Percentiles rank a stretch among this genome's conserved stretches.
Conservation (phyloP, 2,329 filamentous ascomycete species). For the Septoria linicola region DNA sequence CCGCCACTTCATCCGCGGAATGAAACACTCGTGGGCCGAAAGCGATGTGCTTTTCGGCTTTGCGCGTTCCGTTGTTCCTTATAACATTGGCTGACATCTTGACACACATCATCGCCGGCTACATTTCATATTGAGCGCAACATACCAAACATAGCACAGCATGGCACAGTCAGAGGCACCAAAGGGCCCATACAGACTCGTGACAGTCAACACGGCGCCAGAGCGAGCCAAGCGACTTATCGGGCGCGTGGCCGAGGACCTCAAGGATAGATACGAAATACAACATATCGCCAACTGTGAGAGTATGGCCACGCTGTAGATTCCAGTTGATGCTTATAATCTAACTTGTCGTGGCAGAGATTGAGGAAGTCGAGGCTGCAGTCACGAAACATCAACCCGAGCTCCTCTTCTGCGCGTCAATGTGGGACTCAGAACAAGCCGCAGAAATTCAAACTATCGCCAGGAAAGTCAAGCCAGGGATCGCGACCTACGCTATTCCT, state of each 20-base stretch:
- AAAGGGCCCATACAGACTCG: constrained; percentile 59
- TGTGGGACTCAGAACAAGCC: constrained; percentile 56
- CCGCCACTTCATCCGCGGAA: too few relatives aligned
- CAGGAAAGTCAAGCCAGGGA: constrained; percentile 46
- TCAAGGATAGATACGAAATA: constrained; percentile 65
- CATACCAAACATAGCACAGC: not conserved
- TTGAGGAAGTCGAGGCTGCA: constrained; percentile 50
- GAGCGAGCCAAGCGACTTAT: constrained; percentile 63
- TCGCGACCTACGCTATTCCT: constrained; percentile 55
- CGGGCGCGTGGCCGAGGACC: constrained; percentile 58
- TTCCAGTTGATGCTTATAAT: not conserved
- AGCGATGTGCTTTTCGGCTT: too few relatives aligned
- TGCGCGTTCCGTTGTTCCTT: not conserved
- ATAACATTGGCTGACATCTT: too few relatives aligned
- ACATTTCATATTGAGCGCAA: not conserved
- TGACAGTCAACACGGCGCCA: constrained; percentile 68
- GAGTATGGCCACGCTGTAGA: constrained; percentile 45
- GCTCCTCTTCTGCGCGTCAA: constrained; percentile 57
- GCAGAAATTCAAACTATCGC: constrained; percentile 49
- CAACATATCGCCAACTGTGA: constrained; percentile 62
- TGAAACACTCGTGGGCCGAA: too few relatives aligned
- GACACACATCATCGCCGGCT: not conserved
- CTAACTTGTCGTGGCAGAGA: constrained; percentile 4
- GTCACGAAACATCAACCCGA: constrained; percentile 56
- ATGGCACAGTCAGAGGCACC: constrained; percentile 20